Evolutionary conservation across 257 asterid species (phyloP), one percentile per base, ranked within the genome.

Genomic region (Henckelia pumila): DNA sequence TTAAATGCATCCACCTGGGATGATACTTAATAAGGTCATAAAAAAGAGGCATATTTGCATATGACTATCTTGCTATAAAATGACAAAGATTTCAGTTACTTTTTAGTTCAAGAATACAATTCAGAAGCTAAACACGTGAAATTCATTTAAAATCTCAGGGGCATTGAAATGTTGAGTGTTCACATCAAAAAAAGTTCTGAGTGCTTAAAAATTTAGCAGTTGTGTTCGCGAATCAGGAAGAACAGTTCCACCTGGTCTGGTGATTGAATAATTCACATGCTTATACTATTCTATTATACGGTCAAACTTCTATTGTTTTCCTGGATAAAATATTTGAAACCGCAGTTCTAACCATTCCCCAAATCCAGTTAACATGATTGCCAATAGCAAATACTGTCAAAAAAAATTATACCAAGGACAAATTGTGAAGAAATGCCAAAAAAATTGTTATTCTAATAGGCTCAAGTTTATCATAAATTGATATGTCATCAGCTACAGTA

Each of bases 1-100:
- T 88, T 91, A 94, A 90, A 91, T 78, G 97, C 81, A 89, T 80
- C 84, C 84, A 91, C 96, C 92, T 85, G 89, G 96, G 96, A 85
- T 85, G 90, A 85, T 84, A 81, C 89, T 87, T 78, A 74, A 79
- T 78, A 79, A 76, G 83, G 82, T 89, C 79, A 84, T 74, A 76
- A 77, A 79, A 84, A 69, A 44, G 53, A 44, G 53, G 55, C 55
- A 17, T 17, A 17, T 47, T 40, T 47, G 55, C 55, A 47, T 37
- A 2, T 47, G 55, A 47, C 20, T 47, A 47, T 14, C 55, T 47
- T 47, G 55, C 52, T 16, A 14, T 26, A 57, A 61, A 44, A 24
- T 13, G 35, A 52, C 10, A 6, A 63, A 40, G 25, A 6, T 16
- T 55, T 32, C n/a, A 29, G 35, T 23, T 40, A 35, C 8, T 61